Evolutionary conservation across 2,329 filamentous ascomycete genomes (phyloP), one percentile per base, ranked within the genome.

Genomic region (Emmonsiellopsis sp.): DNA sequence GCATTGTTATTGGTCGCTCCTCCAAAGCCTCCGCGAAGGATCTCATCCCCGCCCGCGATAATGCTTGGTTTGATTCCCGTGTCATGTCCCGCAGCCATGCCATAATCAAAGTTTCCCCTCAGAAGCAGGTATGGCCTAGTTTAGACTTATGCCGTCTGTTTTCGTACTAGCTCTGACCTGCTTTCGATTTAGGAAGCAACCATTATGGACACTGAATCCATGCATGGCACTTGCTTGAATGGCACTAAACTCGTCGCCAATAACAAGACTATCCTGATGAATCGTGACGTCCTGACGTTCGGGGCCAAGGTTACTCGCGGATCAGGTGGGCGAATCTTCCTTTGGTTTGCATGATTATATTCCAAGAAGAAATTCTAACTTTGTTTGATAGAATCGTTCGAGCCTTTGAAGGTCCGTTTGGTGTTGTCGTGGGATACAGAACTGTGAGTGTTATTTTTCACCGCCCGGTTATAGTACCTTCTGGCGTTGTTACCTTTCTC

Each of bases 181-280:
- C 16, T 41, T 34, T 32, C 37, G 9, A 5, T 37, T 35, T 35
- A 73, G 70, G 55, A 61, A 46, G 66, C 82, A 45, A 75, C 70
- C 50, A 70, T 85, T 55, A 70, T 67, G 55, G 82, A 85, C 61
- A 69, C 70, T 15, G 75, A 73, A 35, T 84, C 81, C 7, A 82
- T 83, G 75, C 82, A 85, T 63, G 82, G 82, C 32, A 85, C 81
- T 15, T 75, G 67, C 54, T 57, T 84, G 48, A 81, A 83, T 59
- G 71, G 73, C 37, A 60, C 58, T 40, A 72, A 69, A 40, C 62
- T 81, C 30, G 53, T 61, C 3, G 50, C 72, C 9, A 66, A 65
- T 2, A 58, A 70, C 51, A 67, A 70, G 15, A 70, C 72, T 49
- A 55, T 65, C 2, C 56, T 81, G 30, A 64, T 65, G 1, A 65